These are phyloP conservation scores for Vigna hirtella DNA, from an alignment of 306 rosid genomes.

Conservation along the genomic window DNA sequence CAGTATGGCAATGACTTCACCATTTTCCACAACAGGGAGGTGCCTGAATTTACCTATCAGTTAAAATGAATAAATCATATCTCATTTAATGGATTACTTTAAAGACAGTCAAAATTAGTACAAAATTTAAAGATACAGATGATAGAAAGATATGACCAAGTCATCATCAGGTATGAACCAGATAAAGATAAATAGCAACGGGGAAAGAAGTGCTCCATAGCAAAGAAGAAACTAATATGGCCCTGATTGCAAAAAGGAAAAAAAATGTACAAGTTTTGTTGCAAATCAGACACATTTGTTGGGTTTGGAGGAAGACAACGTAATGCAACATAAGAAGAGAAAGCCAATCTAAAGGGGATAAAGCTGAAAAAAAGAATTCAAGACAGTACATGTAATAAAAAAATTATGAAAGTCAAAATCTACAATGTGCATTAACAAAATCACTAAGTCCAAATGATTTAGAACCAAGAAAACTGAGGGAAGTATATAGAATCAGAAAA, in stretches of 20 bases:
- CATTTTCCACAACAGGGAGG: constrained; percentile 96
- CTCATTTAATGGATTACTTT: constrained; percentile 31
- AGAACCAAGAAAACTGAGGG: constrained; percentile 16
- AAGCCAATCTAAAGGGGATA: background rate
- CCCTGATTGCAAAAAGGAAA: background rate
- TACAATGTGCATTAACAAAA: background rate
- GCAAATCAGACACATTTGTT: constrained; percentile 15
- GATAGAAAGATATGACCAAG: constrained; percentile 17
- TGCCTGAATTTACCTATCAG: constrained; percentile 92
- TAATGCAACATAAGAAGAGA: background rate
- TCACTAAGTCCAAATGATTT: background rate
- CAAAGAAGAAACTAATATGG: constrained; percentile 23
- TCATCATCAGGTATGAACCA: constrained; percentile 10
- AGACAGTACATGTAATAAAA: background rate
- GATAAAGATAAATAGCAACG: constrained; percentile 19
- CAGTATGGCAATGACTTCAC: constrained; percentile 91
- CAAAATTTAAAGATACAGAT: background rate
- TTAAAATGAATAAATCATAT: constrained; percentile 25
- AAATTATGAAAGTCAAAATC: constrained; percentile 2
- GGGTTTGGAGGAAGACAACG: background rate
- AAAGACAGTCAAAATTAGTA: constrained; percentile 7
- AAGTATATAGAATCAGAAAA: background rate
- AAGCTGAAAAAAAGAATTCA: background rate
- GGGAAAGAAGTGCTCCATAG: background rate
- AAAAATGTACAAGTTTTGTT: background rate